Conservation (phyloP, 2,329 filamentous ascomycete genomes). For the Graphiopsis chlorocephala region DNA sequence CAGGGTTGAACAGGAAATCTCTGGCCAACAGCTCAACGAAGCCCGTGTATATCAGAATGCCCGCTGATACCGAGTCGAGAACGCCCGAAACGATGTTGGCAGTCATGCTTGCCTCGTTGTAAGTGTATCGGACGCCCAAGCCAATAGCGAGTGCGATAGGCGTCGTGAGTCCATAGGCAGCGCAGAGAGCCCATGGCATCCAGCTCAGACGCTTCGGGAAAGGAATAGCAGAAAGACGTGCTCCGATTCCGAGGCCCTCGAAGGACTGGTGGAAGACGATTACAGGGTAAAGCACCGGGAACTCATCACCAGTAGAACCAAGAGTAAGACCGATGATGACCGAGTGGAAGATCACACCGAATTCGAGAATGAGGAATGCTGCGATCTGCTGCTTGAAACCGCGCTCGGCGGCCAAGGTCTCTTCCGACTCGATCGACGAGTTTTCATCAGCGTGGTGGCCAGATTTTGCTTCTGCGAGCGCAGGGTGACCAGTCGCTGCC, state of each 20-base stretch:
- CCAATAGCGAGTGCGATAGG: constrained; percentile 83
- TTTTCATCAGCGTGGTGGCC: constrained; percentile 15
- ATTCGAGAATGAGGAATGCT: constrained; percentile 88
- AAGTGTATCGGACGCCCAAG: constrained; percentile 66
- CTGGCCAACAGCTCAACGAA: constrained; percentile 49
- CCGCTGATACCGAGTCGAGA: constrained; percentile 73
- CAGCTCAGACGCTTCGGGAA: constrained; percentile 70
- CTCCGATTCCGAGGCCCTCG: constrained; percentile 84
- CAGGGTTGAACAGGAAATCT: constrained; percentile 63
- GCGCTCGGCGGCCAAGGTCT: constrained; percentile 14
- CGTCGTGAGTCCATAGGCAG: constrained; percentile 73
- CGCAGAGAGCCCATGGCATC: constrained; percentile 72
- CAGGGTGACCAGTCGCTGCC: constrained; percentile 10
- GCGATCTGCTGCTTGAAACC: constrained; percentile 75
- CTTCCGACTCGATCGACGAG: constrained; percentile 5
- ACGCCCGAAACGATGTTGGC: constrained; percentile 79
- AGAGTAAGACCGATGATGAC: constrained; percentile 88
- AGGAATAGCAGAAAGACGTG: constrained; percentile 71
- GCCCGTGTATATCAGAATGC: constrained; percentile 51
- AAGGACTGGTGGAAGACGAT: constrained; percentile 89
- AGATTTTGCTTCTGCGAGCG: constrained; percentile 16
- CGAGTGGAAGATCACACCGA: constrained; percentile 68
- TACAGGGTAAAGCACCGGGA: constrained; percentile 60
- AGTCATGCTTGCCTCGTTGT: constrained; percentile 59
- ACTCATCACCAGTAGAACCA: constrained; percentile 58